These are phyloP conservation scores for Irpex rosettiformis DNA, from an alignment of 1,284 basidiomycete species.

Conservation along the genomic window DNA sequence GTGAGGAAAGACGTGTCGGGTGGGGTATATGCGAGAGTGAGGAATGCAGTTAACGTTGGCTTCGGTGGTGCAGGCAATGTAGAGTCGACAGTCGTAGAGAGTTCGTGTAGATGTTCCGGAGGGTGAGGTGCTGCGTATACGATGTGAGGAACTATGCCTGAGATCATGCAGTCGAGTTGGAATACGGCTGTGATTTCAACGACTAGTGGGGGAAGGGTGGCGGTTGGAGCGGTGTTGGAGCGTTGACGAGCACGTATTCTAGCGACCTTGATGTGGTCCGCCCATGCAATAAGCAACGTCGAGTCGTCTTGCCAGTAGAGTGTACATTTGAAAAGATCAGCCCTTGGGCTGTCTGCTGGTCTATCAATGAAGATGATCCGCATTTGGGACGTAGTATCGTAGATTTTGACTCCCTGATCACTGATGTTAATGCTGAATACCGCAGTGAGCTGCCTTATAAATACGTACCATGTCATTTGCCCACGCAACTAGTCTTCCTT, in stretches of 20 bases:
- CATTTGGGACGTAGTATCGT: conserved; percentile 78
- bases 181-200: conserved; percentile 92
- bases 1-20: conserved; percentile 57
- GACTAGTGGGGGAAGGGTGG: conserved; percentile 49
- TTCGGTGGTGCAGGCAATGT: conserved; percentile 17
- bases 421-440: neutral
- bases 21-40: conserved; percentile 81
- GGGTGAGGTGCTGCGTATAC: conserved; percentile 26
- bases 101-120: conserved; percentile 21
- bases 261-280: conserved; percentile 90
- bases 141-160: conserved; percentile 84
- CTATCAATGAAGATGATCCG: conserved; percentile 89
- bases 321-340: conserved; percentile 91
- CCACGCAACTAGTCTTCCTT: conserved; percentile 89
- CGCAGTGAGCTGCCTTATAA: neutral
- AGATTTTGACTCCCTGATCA: conserved; percentile 86
- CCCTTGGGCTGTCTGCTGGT: conserved; percentile 76
- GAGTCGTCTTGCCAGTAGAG: conserved; percentile 91
- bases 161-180: conserved; percentile 94
- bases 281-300: conserved; percentile 93
- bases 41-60: conserved; percentile 61
- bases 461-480: conserved; percentile 82
- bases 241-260: conserved; percentile 68
- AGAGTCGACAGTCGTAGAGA: conserved; percentile 19
- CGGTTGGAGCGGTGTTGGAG: conserved; percentile 37